Evolutionary conservation across 2,329 filamentous ascomycete species (phyloP).

Genomic region (Claviceps purpurea): DNA sequence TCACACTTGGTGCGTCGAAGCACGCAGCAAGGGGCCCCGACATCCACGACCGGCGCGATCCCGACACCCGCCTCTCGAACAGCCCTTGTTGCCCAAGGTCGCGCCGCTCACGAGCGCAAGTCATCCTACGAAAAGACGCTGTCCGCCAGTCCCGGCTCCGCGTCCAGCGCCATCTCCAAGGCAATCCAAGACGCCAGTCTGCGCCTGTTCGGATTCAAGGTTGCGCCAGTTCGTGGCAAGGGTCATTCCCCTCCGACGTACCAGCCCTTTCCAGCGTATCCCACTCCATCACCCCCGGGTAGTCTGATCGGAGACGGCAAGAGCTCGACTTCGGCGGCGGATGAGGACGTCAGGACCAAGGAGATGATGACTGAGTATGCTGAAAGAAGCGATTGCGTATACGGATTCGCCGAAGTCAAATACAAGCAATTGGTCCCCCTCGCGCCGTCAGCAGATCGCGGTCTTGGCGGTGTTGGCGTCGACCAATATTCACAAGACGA

Average conservation of each 20-base stretch:
- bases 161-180: constrained; percentile 86
- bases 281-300: constrained; percentile 45
- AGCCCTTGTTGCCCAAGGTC: constrained; percentile 59
- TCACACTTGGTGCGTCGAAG: constrained; percentile 59
- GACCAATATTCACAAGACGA: constrained; percentile 45
- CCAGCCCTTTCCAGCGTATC: constrained; percentile 74
- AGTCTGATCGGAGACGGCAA: constrained; percentile 56
- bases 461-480: constrained; percentile 46
- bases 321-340: constrained; percentile 47
- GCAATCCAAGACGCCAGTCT: constrained; percentile 86
- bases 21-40: constrained; percentile 62
- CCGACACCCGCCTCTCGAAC: constrained; percentile 54
- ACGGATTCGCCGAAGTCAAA: constrained; percentile 95
- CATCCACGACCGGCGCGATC: constrained; percentile 55
- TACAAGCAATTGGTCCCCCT: constrained; percentile 92
- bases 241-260: constrained; percentile 65
- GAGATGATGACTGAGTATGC: constrained; percentile 84
- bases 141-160: constrained; percentile 56
- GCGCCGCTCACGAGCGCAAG: constrained; percentile 58
- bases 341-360: constrained; percentile 69
- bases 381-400: constrained; percentile 88
- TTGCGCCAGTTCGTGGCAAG: constrained; percentile 52
- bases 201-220: constrained; percentile 58
- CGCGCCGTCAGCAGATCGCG: constrained; percentile 63
- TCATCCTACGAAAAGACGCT: constrained; percentile 66